Evolutionary conservation across 495 filamentous ascomycete species (phyloP).

Genomic region (Neurospora tetrasperma): DNA sequence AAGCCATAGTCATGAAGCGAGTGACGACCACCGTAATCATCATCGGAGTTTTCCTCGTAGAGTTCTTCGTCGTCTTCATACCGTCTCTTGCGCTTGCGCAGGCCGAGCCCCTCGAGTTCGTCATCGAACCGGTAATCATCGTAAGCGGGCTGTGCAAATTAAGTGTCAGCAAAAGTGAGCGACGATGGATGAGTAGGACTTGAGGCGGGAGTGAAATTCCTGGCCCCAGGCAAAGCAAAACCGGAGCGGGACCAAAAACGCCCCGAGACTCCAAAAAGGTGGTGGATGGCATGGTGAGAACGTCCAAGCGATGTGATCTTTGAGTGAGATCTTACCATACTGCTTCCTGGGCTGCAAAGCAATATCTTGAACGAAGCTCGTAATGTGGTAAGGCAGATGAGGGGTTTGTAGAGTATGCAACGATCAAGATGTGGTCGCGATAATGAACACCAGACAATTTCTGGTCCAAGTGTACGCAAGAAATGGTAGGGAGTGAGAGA

Average conservation of each 20-base stretch:
- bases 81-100: slow-evolving; percentile 15
- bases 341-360: background rate
- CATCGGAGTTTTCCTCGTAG: slow-evolving; percentile 15
- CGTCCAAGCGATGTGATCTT: background rate
- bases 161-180: background rate
- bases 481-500: background rate
- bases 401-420: background rate
- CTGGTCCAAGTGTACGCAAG: background rate
- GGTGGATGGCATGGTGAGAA: background rate
- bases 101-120: slow-evolving; percentile 9
- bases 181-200: background rate
- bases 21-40: background rate
- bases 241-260: background rate
- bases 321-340: background rate
- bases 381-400: background rate
- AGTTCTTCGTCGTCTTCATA: slow-evolving; percentile 24
- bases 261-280: background rate
- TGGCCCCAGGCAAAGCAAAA: background rate
- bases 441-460: background rate
- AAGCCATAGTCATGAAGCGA: background rate
- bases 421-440: background rate
- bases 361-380: background rate
- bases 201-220: background rate
- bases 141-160: background rate
- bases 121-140: background rate